Conservation (phyloP, 306 rosid genomes). For the Rosa rugosa region DNA sequence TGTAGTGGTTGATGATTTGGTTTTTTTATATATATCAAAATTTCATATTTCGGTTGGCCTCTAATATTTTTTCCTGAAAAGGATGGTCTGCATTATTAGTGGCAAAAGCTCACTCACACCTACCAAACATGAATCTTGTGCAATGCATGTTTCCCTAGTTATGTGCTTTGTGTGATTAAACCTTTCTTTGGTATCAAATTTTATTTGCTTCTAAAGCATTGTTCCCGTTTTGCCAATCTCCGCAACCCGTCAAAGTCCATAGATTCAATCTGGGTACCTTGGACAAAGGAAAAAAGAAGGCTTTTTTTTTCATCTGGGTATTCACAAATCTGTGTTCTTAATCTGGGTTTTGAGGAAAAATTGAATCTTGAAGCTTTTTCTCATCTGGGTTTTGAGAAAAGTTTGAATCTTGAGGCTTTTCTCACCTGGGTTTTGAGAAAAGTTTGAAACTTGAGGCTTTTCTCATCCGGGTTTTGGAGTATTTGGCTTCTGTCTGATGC, state of each 20-base stretch:
- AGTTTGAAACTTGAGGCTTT: not conserved
- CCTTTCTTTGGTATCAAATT: constrained; percentile 30
- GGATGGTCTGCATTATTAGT: constrained; percentile 8
- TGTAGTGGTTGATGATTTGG: constrained; percentile 17
- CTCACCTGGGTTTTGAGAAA: not conserved
- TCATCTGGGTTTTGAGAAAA: constrained; percentile 4
- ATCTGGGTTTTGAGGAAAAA: constrained; percentile 22
- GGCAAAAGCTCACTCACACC: constrained; percentile 17
- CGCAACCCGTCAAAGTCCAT: constrained; percentile 16
- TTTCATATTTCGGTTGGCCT: constrained; percentile 25
- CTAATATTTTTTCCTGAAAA: constrained; percentile 27
- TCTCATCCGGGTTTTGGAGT: constrained; percentile 28
- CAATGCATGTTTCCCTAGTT: constrained; percentile 26
- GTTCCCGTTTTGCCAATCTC: constrained; percentile 18
- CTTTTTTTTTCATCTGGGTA: constrained; percentile 15
- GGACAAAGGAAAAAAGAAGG: not conserved
- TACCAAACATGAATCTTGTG: constrained; percentile 33
- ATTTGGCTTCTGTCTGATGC: constrained; percentile 47
- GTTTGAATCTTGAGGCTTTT: not conserved
- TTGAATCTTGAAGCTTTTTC: constrained; percentile 7
- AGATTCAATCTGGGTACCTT: constrained; percentile 30
- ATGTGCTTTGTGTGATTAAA: constrained; percentile 28
- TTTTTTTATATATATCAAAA: not conserved
- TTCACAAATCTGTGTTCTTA: not conserved
- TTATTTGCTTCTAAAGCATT: constrained; percentile 4